Conservation (phyloP, 768 basidiomycete species). For the Lanmaoa rubissima region DNA sequence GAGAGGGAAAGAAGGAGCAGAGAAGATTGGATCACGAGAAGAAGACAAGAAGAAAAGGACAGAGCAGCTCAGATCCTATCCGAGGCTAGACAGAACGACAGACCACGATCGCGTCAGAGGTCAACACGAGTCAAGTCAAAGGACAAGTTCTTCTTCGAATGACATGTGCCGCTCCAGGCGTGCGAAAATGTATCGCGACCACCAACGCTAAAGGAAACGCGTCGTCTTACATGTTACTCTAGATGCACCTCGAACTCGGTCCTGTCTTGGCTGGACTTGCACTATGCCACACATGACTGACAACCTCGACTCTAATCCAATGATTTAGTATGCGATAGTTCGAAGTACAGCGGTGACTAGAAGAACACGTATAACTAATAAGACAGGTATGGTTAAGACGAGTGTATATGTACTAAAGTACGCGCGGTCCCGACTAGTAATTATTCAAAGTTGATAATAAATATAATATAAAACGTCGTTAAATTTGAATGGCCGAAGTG, state of each 20-base stretch:
- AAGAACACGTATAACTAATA: constrained; percentile 10
- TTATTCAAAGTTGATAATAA: constrained; percentile 23
- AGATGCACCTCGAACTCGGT: not conserved
- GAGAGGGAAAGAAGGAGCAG: constrained; percentile 49
- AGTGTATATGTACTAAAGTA: constrained; percentile 5
- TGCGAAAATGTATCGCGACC: constrained; percentile 8
- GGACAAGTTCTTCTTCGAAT: constrained; percentile 45
- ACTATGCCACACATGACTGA: not conserved
- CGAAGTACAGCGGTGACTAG: constrained; percentile 14
- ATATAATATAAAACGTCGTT: constrained; percentile 20
- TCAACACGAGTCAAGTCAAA: constrained; percentile 27
- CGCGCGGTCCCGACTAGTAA: constrained; percentile 14
- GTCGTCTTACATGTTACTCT: constrained; percentile 10
- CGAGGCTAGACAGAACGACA: constrained; percentile 16
- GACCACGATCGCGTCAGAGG: constrained; percentile 8
- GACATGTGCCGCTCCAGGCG: constrained; percentile 14
- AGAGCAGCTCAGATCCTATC: constrained; percentile 35
- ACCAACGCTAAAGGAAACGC: not conserved
- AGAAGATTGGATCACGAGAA: constrained; percentile 38
- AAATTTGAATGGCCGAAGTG: not conserved
- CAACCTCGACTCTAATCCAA: constrained; percentile 1
- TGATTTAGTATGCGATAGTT: constrained; percentile 10
- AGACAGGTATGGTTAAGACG: not conserved
- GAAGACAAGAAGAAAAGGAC: constrained; percentile 42
- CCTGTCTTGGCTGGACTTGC: not conserved